These are phyloP conservation scores for Verticillium tricorpus DNA, from an alignment of 2,329 filamentous ascomycete genomes.

Conservation along the genomic window DNA sequence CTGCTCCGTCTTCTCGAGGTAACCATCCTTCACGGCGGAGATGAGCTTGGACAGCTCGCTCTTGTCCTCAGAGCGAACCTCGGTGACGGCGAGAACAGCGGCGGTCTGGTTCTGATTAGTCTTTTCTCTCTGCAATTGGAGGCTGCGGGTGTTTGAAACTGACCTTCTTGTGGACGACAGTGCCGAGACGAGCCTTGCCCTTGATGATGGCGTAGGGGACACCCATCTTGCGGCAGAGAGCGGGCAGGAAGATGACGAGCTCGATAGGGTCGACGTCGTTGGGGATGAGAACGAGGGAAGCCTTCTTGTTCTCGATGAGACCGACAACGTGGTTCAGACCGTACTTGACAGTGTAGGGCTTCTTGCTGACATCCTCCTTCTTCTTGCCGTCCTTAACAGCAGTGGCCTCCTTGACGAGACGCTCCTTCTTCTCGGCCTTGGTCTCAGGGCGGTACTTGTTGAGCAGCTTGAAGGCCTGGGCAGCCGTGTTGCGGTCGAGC, in stretches of 20 bases:
- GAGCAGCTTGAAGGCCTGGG: constrained; percentile 97
- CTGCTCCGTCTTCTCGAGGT: constrained; percentile 92
- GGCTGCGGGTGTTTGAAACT: constrained; percentile 13
- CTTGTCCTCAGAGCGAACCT: constrained; percentile 98
- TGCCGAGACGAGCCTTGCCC: constrained; percentile 98
- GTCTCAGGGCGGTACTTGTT: constrained; percentile 99
- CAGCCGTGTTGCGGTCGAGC: constrained; percentile 93
- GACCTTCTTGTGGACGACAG: constrained; percentile 99
- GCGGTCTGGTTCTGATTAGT: constrained; percentile 66
- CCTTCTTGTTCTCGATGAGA: constrained; percentile 99
- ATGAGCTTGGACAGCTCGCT: constrained; percentile 95
- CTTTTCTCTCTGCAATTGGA: no score
- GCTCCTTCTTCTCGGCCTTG: constrained; percentile 99
- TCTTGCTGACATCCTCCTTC: constrained; percentile 99
- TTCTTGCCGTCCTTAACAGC: constrained; percentile 99
- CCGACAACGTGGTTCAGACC: constrained; percentile 99
- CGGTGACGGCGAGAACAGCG: constrained; percentile 90
- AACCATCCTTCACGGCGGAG: constrained; percentile 95
- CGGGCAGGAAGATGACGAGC: constrained; percentile 97
- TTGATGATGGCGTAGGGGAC: constrained; percentile 98
- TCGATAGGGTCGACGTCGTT: constrained; percentile 99
- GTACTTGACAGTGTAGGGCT: constrained; percentile 99
- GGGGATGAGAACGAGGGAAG: constrained; percentile 93
- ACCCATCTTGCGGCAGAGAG: constrained; percentile 99
- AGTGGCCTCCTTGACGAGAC: constrained; percentile 95